Base-by-base conservation (phyloP, 345 rosid species). In the Firmiana major region DNA sequence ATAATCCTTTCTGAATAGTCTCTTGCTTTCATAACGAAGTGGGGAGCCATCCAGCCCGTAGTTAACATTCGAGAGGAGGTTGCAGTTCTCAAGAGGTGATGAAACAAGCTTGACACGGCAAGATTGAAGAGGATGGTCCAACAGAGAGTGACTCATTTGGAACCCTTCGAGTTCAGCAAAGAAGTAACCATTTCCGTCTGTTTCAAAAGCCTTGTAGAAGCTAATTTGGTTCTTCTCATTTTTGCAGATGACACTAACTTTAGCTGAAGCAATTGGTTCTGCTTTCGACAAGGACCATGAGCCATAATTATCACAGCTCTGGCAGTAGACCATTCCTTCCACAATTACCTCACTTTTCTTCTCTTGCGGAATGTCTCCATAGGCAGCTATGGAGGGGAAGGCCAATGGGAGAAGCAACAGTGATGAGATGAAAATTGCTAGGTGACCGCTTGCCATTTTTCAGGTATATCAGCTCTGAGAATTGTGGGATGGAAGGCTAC, bases 311-410 rank as follows among this genome's bases (percentile, higher is more conserved):
- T 87, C 82, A 73, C 97, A 93, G 80, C 90, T 78, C 79, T 94
- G 98, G 82, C 97, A 93, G 66, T 93, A 94, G 38, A 94, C 97
- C 81, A 87, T 86, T 62, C 97, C 98, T 85, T 93, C 97, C 9
- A 94, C 89, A 26, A 84, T 89, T 4, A 89, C 92, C 26, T 86
- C 89, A 34, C 78, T 76, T 55, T 81, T 74, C 83, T 79, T 88
- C 59, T 77, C 83, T 51, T 76, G 49, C 28, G 79, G 74, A 49
- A 67, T 40, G 74, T 71, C 81, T 71, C 71, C 86, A 74, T 85
- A 19, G 19, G 89, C 73, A 1, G 78, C 45, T 15, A 19, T 34
- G 28, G 79, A 57, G 36, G 82, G 62, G 66, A 85, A 79, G 49
- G 78, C 59, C 13, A 79, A 26, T 15, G 78, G 70, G 64, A 89